These are phyloP conservation scores for Angomonas ambiguus DNA, from an alignment of 208 protist species.

Conservation along the genomic window DNA sequence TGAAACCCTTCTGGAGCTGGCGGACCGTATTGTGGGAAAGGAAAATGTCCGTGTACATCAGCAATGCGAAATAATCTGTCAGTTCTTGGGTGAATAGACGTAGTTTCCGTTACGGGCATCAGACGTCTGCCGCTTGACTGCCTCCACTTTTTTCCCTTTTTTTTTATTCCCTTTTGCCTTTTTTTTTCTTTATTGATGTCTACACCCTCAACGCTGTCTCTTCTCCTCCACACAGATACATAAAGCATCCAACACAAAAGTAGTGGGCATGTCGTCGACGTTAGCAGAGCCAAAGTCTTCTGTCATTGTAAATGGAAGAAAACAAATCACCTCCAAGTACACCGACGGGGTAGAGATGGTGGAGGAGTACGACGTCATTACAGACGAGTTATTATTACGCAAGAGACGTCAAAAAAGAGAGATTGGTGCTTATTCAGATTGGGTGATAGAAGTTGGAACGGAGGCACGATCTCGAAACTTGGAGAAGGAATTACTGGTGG, in stretches of 20 bases:
- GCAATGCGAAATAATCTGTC: constrained; percentile 22
- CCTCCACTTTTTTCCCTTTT: not conserved
- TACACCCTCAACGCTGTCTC: not conserved
- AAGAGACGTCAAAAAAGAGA: constrained; percentile 68
- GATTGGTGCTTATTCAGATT: constrained; percentile 79
- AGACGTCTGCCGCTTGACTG: not conserved
- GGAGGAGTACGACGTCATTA: constrained; percentile 93
- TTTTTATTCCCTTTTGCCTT: constrained; percentile 5
- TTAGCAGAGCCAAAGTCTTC: constrained; percentile 73
- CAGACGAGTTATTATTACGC: constrained; percentile 86
- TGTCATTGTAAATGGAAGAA: constrained; percentile 74
- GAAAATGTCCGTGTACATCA: constrained; percentile 13
- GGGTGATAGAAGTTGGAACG: constrained; percentile 86
- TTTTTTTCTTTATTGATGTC: not conserved
- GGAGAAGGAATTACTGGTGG: constrained; percentile 66
- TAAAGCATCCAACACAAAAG: no score
- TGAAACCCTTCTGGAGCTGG: constrained; percentile 37
- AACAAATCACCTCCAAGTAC: constrained; percentile 86
- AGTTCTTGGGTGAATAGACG: constrained; percentile 9
- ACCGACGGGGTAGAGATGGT: constrained; percentile 87
- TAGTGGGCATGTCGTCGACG: no score
- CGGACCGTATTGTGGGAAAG: constrained; percentile 15
- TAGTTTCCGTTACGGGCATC: not conserved
- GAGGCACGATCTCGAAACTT: constrained; percentile 51
- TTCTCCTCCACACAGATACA: not conserved